Percentiles rank a stretch among this genome's conserved stretches.
Conservation (phyloP, 2,329 filamentous ascomycete species). For the Diaporthe sp. region DNA sequence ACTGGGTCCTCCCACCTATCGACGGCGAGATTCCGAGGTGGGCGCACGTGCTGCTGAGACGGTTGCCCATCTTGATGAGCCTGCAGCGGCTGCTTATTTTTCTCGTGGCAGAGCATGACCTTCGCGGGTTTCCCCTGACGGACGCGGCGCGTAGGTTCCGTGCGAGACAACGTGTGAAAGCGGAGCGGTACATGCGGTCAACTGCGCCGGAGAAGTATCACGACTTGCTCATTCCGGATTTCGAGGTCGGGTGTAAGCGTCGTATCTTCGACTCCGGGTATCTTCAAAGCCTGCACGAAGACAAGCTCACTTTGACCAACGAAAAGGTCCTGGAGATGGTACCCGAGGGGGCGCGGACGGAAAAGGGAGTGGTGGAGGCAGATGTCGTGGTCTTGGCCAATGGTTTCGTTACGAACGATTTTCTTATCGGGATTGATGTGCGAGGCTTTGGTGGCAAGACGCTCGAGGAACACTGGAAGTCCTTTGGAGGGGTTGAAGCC, state of each 20-base stretch:
- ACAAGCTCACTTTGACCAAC: slow-evolving; percentile 61
- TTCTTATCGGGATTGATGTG: slow-evolving; percentile 66
- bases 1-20: slow-evolving; percentile 64
- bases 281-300: slow-evolving; percentile 62
- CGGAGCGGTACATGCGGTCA: slow-evolving; percentile 56
- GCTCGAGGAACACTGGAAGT: slow-evolving; percentile 67
- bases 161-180: slow-evolving; percentile 50
- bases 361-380: slow-evolving; percentile 59
- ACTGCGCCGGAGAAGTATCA: slow-evolving; percentile 71
- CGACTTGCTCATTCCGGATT: slow-evolving; percentile 72
- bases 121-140: slow-evolving; percentile 54
- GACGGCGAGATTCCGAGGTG: slow-evolving; percentile 71
- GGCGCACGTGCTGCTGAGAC: slow-evolving; percentile 48
- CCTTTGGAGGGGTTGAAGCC: slow-evolving; percentile 66
- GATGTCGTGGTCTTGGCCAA: slow-evolving; percentile 74
- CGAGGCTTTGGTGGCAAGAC: slow-evolving; percentile 62
- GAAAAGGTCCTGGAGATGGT: slow-evolving; percentile 63
- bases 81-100: slow-evolving; percentile 60
- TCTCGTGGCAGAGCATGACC: slow-evolving; percentile 48
- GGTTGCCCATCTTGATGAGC: slow-evolving; percentile 58
- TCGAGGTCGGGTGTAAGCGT: slow-evolving; percentile 74
- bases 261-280: slow-evolving; percentile 71
- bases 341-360: slow-evolving; percentile 51
- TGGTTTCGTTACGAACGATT: slow-evolving; percentile 69
- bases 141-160: slow-evolving; percentile 53